These are phyloP conservation scores for Fusarium lateritium DNA, from an alignment of 2,329 filamentous ascomycete genomes.

Conservation along the genomic window DNA sequence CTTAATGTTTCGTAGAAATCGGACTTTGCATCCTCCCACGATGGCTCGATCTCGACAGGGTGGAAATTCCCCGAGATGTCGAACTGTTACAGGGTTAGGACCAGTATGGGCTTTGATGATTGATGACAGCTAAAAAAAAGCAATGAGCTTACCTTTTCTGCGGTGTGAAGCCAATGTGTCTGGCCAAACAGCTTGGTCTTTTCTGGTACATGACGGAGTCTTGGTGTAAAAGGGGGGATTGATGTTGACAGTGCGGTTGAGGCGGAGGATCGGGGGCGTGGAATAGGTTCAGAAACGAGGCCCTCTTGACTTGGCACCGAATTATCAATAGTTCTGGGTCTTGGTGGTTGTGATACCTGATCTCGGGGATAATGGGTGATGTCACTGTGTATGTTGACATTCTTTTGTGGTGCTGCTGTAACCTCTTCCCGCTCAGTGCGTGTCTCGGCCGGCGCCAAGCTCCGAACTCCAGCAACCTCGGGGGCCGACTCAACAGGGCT, in stretches of 20 bases:
- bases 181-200: conserved; percentile 50
- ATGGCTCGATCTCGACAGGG: conserved; percentile 46
- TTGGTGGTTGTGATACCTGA: conserved; percentile 10
- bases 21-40: conserved; percentile 45
- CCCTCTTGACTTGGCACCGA: conserved; percentile 7
- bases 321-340: conserved; percentile 1
- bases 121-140: neutral
- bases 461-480: neutral
- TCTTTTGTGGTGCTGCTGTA: neutral
- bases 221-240: conserved; percentile 42
- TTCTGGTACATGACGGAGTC: conserved; percentile 47
- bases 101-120: too few relatives aligned
- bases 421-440: conserved; percentile 11
- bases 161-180: conserved; percentile 49
- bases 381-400: conserved; percentile 1
- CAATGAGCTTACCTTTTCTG: conserved; percentile 38
- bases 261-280: neutral
- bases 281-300: neutral
- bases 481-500: conserved; percentile 5
- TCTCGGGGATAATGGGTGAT: conserved; percentile 29
- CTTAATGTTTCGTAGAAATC: conserved; percentile 42
- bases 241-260: conserved; percentile 20
- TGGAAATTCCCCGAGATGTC: conserved; percentile 46
- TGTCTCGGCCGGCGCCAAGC: conserved; percentile 1
- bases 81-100: conserved; percentile 37